These are phyloP conservation scores for Suaeda aralocaspica DNA, from an alignment of 148 eudicot species.

Conservation along the genomic window DNA sequence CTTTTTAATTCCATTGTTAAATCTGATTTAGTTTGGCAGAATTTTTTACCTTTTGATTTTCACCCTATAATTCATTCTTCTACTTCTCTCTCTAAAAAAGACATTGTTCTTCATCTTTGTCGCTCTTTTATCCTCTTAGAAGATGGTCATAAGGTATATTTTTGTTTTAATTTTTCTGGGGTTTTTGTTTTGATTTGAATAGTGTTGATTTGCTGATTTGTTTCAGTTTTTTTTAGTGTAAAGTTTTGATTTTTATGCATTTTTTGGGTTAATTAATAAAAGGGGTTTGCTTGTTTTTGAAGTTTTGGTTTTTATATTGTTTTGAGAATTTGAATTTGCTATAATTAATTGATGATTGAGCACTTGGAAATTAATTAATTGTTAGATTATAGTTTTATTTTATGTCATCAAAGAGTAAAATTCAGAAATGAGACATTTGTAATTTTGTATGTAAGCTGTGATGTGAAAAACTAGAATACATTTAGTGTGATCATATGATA, in stretches of 20 bases:
- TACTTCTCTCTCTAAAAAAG: slow-evolving; percentile 7
- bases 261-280: neutral
- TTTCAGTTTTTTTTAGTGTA: neutral
- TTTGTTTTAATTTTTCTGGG: neutral
- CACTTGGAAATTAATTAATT: too few relatives aligned
- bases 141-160: slow-evolving; percentile 20
- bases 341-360: too few relatives aligned
- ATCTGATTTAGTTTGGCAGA: slow-evolving; percentile 29
- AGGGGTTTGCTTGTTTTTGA: neutral
- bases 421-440: too few relatives aligned
- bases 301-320: neutral
- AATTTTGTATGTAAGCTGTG: too few relatives aligned
- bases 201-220: neutral
- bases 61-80: neutral
- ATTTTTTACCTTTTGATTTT: slow-evolving; percentile 24
- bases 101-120: slow-evolving; percentile 26
- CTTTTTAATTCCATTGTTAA: slow-evolving; percentile 16
- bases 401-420: too few relatives aligned
- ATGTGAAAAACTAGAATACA: too few relatives aligned
- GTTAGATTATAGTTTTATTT: too few relatives aligned
- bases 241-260: neutral
- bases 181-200: neutral
- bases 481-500: too few relatives aligned
- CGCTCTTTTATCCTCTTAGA: slow-evolving; percentile 22
- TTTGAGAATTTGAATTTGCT: too few relatives aligned